These are phyloP conservation scores for Daedalea quercina DNA, from an alignment of 768 basidiomycete species.

Conservation along the genomic window DNA sequence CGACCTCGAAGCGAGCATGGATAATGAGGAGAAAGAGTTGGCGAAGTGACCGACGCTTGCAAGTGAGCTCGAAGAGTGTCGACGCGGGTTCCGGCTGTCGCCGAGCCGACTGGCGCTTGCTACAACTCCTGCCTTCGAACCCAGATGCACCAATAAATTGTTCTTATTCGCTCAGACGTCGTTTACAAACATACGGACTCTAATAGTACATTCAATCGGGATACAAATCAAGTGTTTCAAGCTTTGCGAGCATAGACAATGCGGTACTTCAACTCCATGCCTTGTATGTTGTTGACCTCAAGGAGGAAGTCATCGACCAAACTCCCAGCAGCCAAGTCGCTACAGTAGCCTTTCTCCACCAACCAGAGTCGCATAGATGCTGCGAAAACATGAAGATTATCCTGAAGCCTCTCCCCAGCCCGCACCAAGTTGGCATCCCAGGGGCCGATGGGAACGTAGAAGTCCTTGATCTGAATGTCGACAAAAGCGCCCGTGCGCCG, in stretches of 20 bases:
- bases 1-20: slow-evolving; percentile 59
- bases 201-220: background rate
- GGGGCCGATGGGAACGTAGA: slow-evolving; percentile 49
- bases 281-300: slow-evolving; percentile 41
- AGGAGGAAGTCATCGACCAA: slow-evolving; percentile 35
- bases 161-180: no score
- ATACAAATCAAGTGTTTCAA: background rate
- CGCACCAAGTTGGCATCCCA: slow-evolving; percentile 36
- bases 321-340: slow-evolving; percentile 24
- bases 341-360: slow-evolving; percentile 26
- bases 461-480: slow-evolving; percentile 19
- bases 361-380: slow-evolving; percentile 45
- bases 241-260: slow-evolving; percentile 38
- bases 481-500: slow-evolving; percentile 32
- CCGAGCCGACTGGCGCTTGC: slow-evolving; percentile 7
- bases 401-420: slow-evolving; percentile 36
- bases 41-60: slow-evolving; percentile 10
- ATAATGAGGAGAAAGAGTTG: slow-evolving; percentile 25
- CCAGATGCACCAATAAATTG: background rate
- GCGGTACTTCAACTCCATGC: slow-evolving; percentile 42
- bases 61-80: slow-evolving; percentile 4
- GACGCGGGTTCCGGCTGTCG: slow-evolving; percentile 9
- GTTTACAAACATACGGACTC: background rate
- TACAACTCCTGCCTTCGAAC: background rate
- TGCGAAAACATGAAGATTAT: slow-evolving; percentile 34